phyloP scores from a whole-genome alignment of 495 filamentous ascomycete genomes.

The Lepraria neglecta region DNA sequence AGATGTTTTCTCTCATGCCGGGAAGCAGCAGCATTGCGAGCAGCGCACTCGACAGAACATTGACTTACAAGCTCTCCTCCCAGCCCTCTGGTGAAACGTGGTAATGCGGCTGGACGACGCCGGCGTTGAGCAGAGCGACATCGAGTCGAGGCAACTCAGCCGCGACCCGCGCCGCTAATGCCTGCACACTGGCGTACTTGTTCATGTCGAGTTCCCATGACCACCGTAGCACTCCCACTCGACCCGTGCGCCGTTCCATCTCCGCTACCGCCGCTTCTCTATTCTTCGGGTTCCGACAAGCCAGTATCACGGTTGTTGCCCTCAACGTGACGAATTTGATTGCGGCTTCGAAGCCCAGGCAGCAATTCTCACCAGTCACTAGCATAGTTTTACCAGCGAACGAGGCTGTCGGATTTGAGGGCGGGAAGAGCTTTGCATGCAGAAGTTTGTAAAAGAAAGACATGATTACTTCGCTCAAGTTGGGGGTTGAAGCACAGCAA shows the following conservation, averaged over 20 bases:
- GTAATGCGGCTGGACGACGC: constrained; percentile 38
- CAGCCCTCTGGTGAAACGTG: constrained; percentile 40
- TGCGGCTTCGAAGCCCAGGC: constrained; percentile 34
- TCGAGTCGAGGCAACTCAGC: no score
- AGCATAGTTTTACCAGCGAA: constrained; percentile 42
- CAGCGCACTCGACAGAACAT: constrained; percentile 52
- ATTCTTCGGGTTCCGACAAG: constrained; percentile 31
- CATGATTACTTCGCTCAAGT: no score
- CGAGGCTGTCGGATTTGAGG: constrained; percentile 21
- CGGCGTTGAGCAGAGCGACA: constrained; percentile 44
- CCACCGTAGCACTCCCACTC: no score
- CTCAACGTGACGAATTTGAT: constrained; percentile 32
- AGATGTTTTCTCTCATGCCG: no score
- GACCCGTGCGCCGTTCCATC: constrained; percentile 19
- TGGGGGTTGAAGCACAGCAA: no score
- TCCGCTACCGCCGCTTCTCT: not conserved
- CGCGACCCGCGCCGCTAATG: constrained; percentile 41
- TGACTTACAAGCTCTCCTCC: constrained; percentile 54
- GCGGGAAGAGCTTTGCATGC: no score
- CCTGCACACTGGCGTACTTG: constrained; percentile 44
- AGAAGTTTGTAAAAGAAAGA: no score
- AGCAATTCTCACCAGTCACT: constrained; percentile 35
- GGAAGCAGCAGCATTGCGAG: constrained; percentile 52
- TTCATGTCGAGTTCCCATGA: constrained; percentile 41
- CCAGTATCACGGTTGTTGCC: constrained; percentile 39